Percentiles rank a stretch among this genome's conserved stretches.
Conservation (phyloP, 1,284 basidiomycete species). For the Phellinidium pouzarii region DNA sequence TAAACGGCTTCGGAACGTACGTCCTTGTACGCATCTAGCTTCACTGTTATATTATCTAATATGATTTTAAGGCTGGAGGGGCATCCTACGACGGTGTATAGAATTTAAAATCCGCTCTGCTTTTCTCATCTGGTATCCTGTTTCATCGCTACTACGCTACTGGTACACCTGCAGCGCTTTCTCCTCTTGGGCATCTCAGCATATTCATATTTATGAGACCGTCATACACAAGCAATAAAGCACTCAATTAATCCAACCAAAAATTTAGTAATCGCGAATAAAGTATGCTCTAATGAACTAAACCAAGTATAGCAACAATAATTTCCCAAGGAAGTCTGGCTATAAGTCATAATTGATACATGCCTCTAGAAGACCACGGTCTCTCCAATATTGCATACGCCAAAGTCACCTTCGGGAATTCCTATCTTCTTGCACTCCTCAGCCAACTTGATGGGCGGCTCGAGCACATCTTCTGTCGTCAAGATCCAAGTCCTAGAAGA, state of each 20-base stretch:
- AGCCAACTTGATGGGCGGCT: constrained; percentile 48
- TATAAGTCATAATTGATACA: too few relatives aligned
- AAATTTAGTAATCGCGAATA: too few relatives aligned
- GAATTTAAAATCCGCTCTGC: neutral
- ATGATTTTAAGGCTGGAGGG: constrained; percentile 21
- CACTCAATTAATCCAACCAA: too few relatives aligned
- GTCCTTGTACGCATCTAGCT: constrained; percentile 20
- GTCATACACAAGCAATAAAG: neutral
- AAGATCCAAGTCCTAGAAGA: constrained; percentile 40
- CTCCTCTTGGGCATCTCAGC: constrained; percentile 5
- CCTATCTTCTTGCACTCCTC: constrained; percentile 45
- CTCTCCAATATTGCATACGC: constrained; percentile 50
- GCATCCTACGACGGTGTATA: constrained; percentile 24
- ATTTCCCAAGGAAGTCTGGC: too few relatives aligned
- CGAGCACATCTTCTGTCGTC: constrained; percentile 48
- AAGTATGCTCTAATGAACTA: too few relatives aligned
- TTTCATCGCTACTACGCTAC: too few relatives aligned
- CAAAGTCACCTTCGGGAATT: constrained; percentile 44
- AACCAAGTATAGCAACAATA: too few relatives aligned
- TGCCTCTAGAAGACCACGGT: constrained; percentile 30
- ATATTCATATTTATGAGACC: neutral
- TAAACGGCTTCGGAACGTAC: constrained; percentile 65
- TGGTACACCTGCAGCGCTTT: too few relatives aligned
- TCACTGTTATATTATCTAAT: constrained; percentile 2
- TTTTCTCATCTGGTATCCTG: too few relatives aligned